Evolutionary conservation across 306 rosid species (phyloP).

Genomic region (Prunus persica): Prunus_persica_NCBIv2 NC_034013.1:3734001-3734500

Average conservation of each 20-base stretch:
- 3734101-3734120: conserved; percentile 50
- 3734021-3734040: conserved; percentile 18
- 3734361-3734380: neutral
- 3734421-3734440: neutral
- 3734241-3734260: conserved; percentile 42
- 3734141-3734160: neutral
- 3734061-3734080: neutral
- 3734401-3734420: neutral
- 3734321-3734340: conserved; percentile 15
- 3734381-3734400: neutral
- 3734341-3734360: conserved; percentile 12
- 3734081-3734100: conserved; percentile 15
- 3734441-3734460: conserved; percentile 82
- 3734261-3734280: conserved; percentile 50
- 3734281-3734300: conserved; percentile 64
- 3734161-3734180: neutral
- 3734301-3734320: conserved; percentile 29
- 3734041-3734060: conserved; percentile 19
- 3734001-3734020: conserved; percentile 28
- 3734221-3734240: conserved; percentile 56
- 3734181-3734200: conserved; percentile 25
- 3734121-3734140: conserved; percentile 39
- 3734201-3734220: conserved; percentile 70
- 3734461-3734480: conserved; percentile 62
- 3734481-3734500: conserved; percentile 35